A percentile compares a stretch with the other conserved stretches of the same genome.
phyloP scores from a whole-genome alignment of 495 filamentous ascomycete species.

The Xylaria curta region DNA sequence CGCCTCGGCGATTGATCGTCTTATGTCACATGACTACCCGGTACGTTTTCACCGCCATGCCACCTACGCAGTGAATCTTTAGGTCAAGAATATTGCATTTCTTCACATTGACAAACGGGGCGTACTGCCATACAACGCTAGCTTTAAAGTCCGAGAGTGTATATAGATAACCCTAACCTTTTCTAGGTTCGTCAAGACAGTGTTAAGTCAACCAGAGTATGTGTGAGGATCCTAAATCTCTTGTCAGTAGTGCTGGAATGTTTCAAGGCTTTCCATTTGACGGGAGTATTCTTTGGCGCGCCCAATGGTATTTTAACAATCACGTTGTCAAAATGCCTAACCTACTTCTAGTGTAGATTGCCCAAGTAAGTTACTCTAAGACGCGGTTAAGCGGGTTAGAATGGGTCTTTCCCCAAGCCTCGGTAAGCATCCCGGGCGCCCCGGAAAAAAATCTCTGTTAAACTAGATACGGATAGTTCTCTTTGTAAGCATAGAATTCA shows the following conservation, averaged over 20 bases:
- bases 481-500: not conserved
- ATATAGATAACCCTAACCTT: not conserved
- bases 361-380: not conserved
- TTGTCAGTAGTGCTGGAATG: not conserved
- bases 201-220: not conserved
- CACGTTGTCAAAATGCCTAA: not conserved
- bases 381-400: not conserved
- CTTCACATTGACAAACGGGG: not conserved
- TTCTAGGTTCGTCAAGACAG: too few species aligned
- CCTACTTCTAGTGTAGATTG: not conserved
- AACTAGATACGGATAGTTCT: not conserved
- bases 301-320: not conserved
- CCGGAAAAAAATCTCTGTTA: not conserved
- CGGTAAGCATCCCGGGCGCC: not conserved
- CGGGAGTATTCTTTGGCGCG: not conserved
- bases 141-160: not conserved
- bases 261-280: not conserved
- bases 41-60: constrained; percentile 1
- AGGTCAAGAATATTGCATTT: not conserved
- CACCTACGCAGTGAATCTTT: not conserved
- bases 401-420: not conserved
- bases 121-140: not conserved
- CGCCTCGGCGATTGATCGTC: not conserved
- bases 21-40: not conserved
- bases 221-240: too few species aligned